Percentiles rank a stretch among this genome's conserved stretches.
Conservation (phyloP, 78 protist species). For the Protostelium mycophagum region DNA sequence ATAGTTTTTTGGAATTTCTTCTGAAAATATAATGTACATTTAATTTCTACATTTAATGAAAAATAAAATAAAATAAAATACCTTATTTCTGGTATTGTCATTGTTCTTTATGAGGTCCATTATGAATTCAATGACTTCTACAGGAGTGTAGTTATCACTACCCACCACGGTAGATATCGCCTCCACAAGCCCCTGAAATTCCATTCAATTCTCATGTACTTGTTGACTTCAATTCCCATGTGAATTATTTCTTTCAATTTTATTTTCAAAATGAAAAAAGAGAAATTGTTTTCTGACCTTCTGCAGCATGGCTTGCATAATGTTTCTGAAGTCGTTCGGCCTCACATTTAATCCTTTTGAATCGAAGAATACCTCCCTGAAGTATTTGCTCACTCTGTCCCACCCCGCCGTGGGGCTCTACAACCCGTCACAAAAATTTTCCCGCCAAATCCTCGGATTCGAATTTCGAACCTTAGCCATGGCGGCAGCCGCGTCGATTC, state of each 20-base stretch:
- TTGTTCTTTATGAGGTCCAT: slow-evolving; percentile 38
- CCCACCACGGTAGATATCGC: slow-evolving; percentile 14
- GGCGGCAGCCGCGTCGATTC: slow-evolving; percentile 47
- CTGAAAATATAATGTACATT: slow-evolving; percentile 31
- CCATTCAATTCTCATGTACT: no score
- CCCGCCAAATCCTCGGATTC: background rate
- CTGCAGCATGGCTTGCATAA: slow-evolving; percentile 23
- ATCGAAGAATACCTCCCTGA: slow-evolving; percentile 21
- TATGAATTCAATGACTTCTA: slow-evolving; percentile 30
- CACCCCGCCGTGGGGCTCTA: slow-evolving; percentile 35
- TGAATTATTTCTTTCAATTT: background rate
- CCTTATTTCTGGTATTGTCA: slow-evolving; percentile 54
- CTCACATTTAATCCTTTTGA: slow-evolving; percentile 21
- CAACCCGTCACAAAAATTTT: background rate
- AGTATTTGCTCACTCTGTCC: slow-evolving; percentile 25
- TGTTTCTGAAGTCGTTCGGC: slow-evolving; percentile 37
- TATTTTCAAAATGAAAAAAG: no score
- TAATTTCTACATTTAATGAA: no score
- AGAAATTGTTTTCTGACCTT: slow-evolving; percentile 29
- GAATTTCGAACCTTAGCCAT: slow-evolving; percentile 31
- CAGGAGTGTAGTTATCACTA: slow-evolving; percentile 41
- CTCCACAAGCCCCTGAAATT: background rate
- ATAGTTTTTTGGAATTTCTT: background rate
- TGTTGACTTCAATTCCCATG: no score
- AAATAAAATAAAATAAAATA: no score